Evolutionary conservation across 768 basidiomycete species (phyloP).

Genomic region (Stropharia rugosoannulata): DNA sequence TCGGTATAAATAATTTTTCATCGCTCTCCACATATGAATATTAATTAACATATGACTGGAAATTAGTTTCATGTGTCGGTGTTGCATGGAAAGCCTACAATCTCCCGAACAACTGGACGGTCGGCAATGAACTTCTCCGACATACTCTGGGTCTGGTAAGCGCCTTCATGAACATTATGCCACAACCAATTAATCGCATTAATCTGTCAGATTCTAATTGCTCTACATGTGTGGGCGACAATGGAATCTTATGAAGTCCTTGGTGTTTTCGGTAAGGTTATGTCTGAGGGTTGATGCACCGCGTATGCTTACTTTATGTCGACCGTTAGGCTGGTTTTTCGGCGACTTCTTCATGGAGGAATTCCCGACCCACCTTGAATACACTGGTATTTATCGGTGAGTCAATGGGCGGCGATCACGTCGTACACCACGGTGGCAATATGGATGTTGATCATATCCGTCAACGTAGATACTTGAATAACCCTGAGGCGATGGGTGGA

Average conservation of each 20-base stretch:
- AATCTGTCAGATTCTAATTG: conserved; percentile 65
- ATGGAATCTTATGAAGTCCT: conserved; percentile 90
- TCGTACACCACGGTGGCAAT: background rate
- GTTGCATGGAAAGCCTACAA: conserved; percentile 91
- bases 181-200: conserved; percentile 6
- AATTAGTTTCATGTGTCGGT: conserved; percentile 76
- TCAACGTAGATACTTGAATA: conserved; percentile 74
- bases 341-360: conserved; percentile 97
- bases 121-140: conserved; percentile 82
- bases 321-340: conserved; percentile 87
- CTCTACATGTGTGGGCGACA: conserved; percentile 89
- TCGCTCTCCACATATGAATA: background rate
- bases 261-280: conserved; percentile 78
- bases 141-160: conserved; percentile 88
- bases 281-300: background rate
- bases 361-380: conserved; percentile 86
- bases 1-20: conserved; percentile 27
- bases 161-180: conserved; percentile 7
- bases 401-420: background rate
- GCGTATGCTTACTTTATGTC: background rate
- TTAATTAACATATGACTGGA: conserved; percentile 3
- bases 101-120: conserved; percentile 80
- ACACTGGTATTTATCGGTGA: conserved; percentile 95
- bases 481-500: conserved; percentile 95
- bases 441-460: background rate